Evolutionary conservation across 129 eudicot genomes (phyloP).

Genomic region (Ambrosia trifida): DNA sequence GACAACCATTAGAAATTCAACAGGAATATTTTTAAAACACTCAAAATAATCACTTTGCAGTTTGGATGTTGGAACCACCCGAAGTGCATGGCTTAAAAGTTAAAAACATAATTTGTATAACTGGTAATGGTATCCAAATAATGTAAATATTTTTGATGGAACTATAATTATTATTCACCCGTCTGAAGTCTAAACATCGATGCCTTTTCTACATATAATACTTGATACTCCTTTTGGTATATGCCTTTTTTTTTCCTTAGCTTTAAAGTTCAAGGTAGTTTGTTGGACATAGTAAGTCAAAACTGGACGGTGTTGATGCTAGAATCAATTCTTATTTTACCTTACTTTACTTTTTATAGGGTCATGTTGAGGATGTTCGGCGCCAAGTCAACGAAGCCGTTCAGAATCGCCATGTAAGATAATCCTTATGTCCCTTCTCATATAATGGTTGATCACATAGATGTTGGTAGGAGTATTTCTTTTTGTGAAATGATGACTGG

Average conservation of each 20-base stretch:
- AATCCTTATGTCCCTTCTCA: neutral
- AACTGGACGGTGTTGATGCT: slow-evolving; percentile 24
- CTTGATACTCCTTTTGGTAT: no score
- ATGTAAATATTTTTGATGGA: slow-evolving; percentile 3
- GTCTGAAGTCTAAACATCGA: neutral
- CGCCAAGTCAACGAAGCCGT: slow-evolving; percentile 89
- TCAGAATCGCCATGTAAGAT: slow-evolving; percentile 66
- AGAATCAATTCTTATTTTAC: slow-evolving; percentile 11
- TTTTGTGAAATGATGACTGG: neutral
- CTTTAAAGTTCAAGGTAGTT: slow-evolving; percentile 15
- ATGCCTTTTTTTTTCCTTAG: neutral
- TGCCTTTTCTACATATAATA: neutral
- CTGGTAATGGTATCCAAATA: neutral
- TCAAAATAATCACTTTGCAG: neutral
- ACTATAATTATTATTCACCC: neutral
- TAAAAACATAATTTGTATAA: slow-evolving; percentile 6
- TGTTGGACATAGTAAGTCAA: neutral
- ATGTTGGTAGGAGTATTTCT: neutral
- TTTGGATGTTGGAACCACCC: slow-evolving; percentile 3
- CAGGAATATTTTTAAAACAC: neutral
- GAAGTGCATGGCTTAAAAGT: neutral
- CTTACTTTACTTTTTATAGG: slow-evolving; percentile 52
- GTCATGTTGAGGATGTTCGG: slow-evolving; percentile 78
- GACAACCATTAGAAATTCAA: neutral
- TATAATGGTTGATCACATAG: slow-evolving; percentile 8